Conservation (phyloP, 805 yeast species). For the Kazachstania taianensis region DNA sequence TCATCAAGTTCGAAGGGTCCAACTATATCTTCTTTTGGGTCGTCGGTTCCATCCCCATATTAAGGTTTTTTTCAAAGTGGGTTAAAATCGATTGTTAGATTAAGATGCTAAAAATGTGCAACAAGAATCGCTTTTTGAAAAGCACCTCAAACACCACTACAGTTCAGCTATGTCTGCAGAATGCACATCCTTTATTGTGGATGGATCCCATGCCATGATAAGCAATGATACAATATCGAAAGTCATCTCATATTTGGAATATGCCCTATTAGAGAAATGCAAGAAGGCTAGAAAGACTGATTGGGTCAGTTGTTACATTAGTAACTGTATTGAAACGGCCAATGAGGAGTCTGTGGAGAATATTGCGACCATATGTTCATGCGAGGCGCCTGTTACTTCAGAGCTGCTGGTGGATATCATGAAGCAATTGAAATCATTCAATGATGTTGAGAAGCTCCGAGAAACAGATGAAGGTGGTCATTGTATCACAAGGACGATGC, state of each 20-base stretch:
- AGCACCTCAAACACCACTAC: too few relatives aligned
- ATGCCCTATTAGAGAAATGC: slow-evolving; percentile 19
- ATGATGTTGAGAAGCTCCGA: neutral
- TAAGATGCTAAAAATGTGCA: too few relatives aligned
- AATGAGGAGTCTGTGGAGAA: slow-evolving; percentile 16
- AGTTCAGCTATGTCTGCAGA: slow-evolving; percentile 19
- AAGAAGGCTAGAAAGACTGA: slow-evolving; percentile 25
- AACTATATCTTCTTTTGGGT: too few relatives aligned
- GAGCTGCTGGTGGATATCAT: slow-evolving; percentile 6
- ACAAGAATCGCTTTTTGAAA: too few relatives aligned
- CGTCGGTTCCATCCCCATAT: too few relatives aligned
- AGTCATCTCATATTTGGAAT: slow-evolving; percentile 20
- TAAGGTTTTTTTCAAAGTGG: too few relatives aligned
- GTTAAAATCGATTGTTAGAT: too few relatives aligned
- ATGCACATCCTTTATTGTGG: slow-evolving; percentile 21
- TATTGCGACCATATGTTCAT: slow-evolving; percentile 12
- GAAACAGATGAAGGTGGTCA: slow-evolving; percentile 1
- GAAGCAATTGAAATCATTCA: slow-evolving; percentile 10
- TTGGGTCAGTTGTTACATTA: slow-evolving; percentile 17
- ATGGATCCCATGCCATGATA: slow-evolving; percentile 17
- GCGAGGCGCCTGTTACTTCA: slow-evolving; percentile 18
- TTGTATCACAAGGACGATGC: slow-evolving; percentile 4
- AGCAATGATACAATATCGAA: slow-evolving; percentile 8
- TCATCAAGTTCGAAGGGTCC: too few relatives aligned
- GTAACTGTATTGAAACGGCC: too few relatives aligned